Percentiles rank a stretch among this genome's conserved stretches.
Evolutionary conservation across 192 early-diverging fungal genomes (phyloP).

Genomic region (Borealophlyctis nickersoniae): DNA sequence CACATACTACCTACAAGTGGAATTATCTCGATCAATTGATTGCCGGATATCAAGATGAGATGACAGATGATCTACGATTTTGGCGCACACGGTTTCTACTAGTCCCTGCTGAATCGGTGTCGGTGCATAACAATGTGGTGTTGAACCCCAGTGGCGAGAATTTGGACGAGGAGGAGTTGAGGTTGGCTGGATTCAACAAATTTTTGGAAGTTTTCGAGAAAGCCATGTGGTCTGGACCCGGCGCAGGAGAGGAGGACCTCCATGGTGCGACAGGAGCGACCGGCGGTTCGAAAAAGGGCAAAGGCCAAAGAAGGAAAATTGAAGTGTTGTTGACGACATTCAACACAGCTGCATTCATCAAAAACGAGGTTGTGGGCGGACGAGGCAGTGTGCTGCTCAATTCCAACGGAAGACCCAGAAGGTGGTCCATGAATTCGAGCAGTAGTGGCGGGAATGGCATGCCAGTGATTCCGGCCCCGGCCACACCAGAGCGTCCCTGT

Average conservation of each 20-base stretch:
- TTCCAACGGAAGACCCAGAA: too few relatives aligned
- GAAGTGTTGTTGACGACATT: slow-evolving; percentile 36
- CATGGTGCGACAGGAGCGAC: slow-evolving; percentile 7
- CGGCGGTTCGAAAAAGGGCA: slow-evolving; percentile 8
- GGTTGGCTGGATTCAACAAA: slow-evolving; percentile 78
- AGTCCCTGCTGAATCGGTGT: slow-evolving; percentile 72
- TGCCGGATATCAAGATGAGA: slow-evolving; percentile 78
- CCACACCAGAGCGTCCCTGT: slow-evolving; percentile 6
- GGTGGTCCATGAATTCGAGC: slow-evolving; percentile 14
- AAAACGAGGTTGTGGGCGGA: slow-evolving; percentile 34
- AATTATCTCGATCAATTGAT: slow-evolving; percentile 90
- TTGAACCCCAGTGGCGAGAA: slow-evolving; percentile 55
- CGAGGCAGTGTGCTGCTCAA: too few relatives aligned
- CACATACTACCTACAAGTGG: slow-evolving; percentile 79
- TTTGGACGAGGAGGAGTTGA: slow-evolving; percentile 83
- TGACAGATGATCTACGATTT: slow-evolving; percentile 75
- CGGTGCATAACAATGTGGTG: slow-evolving; percentile 47
- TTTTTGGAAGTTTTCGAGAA: slow-evolving; percentile 83
- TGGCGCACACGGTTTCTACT: slow-evolving; percentile 89
- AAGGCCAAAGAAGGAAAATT: slow-evolving; percentile 10
- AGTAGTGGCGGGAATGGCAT: slow-evolving; percentile 14
- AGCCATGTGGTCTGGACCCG: slow-evolving; percentile 45
- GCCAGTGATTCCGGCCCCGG: slow-evolving; percentile 16
- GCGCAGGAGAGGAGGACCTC: slow-evolving; percentile 35
- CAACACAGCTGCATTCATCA: slow-evolving; percentile 30